A percentile compares a stretch with the other conserved stretches of the same genome.
These are phyloP conservation scores for Eruca vesicaria DNA, from an alignment of 441 rosid genomes.

Conservation along the genomic window DNA sequence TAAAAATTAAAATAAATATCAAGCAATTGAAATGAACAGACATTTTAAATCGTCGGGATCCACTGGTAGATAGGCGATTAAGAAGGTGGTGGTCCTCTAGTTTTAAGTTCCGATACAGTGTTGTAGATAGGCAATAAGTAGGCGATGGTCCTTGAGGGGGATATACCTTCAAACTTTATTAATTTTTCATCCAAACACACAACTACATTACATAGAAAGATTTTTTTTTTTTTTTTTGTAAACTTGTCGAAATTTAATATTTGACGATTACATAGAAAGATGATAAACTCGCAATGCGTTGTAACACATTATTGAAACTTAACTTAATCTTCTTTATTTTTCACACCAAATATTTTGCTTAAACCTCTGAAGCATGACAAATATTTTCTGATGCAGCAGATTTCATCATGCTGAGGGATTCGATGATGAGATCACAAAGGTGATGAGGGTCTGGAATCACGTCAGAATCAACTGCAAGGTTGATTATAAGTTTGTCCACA, in stretches of 20 bases:
- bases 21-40: no score
- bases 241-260: no score
- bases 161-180: neutral
- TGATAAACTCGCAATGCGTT: neutral
- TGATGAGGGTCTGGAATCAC: conserved; percentile 61
- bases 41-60: no score
- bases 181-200: neutral
- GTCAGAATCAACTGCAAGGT: conserved; percentile 52
- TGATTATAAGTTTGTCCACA: conserved; percentile 49
- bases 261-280: no score
- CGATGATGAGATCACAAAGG: conserved; percentile 53
- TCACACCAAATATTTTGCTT: neutral
- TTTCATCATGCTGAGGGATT: conserved; percentile 48
- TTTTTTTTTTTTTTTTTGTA: no score
- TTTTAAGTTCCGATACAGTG: no score
- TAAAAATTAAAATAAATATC: no score
- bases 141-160: no score
- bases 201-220: neutral
- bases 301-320: neutral
- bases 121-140: no score
- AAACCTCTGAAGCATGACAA: neutral
- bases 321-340: neutral
- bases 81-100: no score
- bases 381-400: neutral
- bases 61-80: no score